Evolutionary conservation across 2,329 filamentous ascomycete genomes (phyloP).

Genomic region (Metarhizium album): DNA sequence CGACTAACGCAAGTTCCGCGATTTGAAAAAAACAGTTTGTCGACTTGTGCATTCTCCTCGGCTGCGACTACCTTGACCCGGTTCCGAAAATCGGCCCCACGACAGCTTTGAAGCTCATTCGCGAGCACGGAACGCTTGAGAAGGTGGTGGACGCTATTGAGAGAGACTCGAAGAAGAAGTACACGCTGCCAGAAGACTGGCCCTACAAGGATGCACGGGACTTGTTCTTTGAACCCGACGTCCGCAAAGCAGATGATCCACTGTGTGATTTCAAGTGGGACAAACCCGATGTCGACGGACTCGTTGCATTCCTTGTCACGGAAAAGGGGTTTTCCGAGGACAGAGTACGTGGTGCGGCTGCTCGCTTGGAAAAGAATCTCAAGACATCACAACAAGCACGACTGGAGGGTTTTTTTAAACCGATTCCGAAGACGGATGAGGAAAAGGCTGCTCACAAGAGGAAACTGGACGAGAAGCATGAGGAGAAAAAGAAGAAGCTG

Average conservation of each 20-base stretch:
- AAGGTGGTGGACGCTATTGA: constrained; percentile 74
- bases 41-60: constrained; percentile 92
- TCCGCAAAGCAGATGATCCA: constrained; percentile 69
- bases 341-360: constrained; percentile 68
- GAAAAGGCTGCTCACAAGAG: constrained; percentile 80
- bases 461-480: constrained; percentile 85
- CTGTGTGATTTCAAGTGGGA: constrained; percentile 99
- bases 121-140: constrained; percentile 81
- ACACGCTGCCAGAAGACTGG: constrained; percentile 88
- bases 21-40: constrained; percentile 58
- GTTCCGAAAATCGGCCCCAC: constrained; percentile 89
- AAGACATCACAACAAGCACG: constrained; percentile 86
- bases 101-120: constrained; percentile 87
- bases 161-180: constrained; percentile 68
- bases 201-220: constrained; percentile 85
- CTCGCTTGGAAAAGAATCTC: constrained; percentile 76
- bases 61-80: constrained; percentile 95
- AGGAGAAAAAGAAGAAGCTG: constrained; percentile 87
- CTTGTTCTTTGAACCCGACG: constrained; percentile 86
- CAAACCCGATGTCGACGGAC: constrained; percentile 76
- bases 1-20: not conserved
- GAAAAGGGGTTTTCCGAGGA: constrained; percentile 98
- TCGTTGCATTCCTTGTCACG: constrained; percentile 79
- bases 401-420: constrained; percentile 95
- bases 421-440: constrained; percentile 74